Conservation (phyloP, 441 rosid genomes). For the Corymbia calophylla region DNA sequence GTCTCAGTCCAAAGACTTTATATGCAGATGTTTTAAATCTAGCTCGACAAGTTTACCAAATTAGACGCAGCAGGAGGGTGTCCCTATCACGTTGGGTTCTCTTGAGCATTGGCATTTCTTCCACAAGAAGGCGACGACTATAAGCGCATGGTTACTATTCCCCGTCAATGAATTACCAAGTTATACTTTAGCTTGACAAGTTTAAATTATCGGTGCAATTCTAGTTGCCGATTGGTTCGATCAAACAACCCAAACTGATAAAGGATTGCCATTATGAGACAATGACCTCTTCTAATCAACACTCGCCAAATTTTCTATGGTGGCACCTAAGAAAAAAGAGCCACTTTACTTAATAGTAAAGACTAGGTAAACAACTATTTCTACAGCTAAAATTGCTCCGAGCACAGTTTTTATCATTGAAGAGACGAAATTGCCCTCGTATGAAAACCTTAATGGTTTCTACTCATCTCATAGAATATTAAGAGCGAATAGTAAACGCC, state of each 20-base stretch:
- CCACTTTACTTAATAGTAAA: not conserved
- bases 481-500: rapidly evolving
- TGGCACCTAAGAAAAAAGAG: not conserved
- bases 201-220: not conserved
- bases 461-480: not conserved
- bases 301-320: not conserved
- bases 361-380: not conserved
- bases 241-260: not conserved
- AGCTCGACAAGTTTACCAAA: not conserved
- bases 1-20: not conserved
- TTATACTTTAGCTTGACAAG: not conserved
- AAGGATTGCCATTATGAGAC: not conserved
- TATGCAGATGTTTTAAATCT: not conserved
- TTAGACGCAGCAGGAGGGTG: not conserved
- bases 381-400: not conserved
- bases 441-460: not conserved
- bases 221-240: not conserved
- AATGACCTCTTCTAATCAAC: not conserved
- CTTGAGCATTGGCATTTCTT: not conserved
- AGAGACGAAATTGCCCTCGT: rapidly evolving
- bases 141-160: not conserved
- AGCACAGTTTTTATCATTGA: not conserved
- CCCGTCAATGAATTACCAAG: not conserved
- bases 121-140: not conserved
- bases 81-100: not conserved